These are phyloP conservation scores for Sporothrix protearum DNA, from an alignment of 2,329 filamentous ascomycete genomes.

Conservation along the genomic window DNA sequence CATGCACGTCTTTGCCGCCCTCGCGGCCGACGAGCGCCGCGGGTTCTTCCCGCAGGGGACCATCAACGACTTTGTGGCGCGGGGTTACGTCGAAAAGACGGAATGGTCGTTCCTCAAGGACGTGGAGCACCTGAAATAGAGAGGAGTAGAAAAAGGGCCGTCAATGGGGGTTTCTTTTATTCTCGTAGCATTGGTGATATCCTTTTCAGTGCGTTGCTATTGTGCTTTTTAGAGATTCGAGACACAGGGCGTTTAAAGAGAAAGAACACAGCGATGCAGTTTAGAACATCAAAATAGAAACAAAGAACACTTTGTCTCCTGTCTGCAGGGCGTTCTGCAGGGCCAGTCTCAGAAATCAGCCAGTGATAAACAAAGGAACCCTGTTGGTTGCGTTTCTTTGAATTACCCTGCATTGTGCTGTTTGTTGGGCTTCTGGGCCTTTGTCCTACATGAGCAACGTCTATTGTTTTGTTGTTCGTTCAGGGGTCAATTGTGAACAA, in stretches of 20 bases:
- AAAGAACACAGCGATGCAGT: not conserved
- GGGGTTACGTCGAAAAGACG: constrained; percentile 44
- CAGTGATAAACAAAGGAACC: not conserved
- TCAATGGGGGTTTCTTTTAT: not conserved
- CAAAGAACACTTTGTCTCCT: not conserved
- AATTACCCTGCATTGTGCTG: not conserved
- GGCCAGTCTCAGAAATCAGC: too few species aligned
- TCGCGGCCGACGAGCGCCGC: constrained; percentile 33
- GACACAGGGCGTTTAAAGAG: not conserved
- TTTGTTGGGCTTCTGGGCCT: not conserved
- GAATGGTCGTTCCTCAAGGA: constrained; percentile 52
- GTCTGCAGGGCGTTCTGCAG: too few species aligned
- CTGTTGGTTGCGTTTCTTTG: not conserved
- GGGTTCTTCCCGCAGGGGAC: constrained; percentile 45
- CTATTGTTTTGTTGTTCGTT: not conserved
- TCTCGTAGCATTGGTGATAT: too few species aligned
- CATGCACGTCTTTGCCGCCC: constrained; percentile 39
- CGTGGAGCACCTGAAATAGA: constrained; percentile 33
- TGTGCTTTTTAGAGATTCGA: not conserved
- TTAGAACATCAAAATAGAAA: not conserved
- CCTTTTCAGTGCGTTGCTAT: too few species aligned
- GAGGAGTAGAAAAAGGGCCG: not conserved
- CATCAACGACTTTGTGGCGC: constrained; percentile 45
- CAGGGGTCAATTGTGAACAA: not conserved
- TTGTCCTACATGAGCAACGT: not conserved